Percentiles rank a stretch among this genome's conserved stretches.
Conservation (phyloP, 2,329 filamentous ascomycete species). For the Phyllosticta paracitricarpa region DNA sequence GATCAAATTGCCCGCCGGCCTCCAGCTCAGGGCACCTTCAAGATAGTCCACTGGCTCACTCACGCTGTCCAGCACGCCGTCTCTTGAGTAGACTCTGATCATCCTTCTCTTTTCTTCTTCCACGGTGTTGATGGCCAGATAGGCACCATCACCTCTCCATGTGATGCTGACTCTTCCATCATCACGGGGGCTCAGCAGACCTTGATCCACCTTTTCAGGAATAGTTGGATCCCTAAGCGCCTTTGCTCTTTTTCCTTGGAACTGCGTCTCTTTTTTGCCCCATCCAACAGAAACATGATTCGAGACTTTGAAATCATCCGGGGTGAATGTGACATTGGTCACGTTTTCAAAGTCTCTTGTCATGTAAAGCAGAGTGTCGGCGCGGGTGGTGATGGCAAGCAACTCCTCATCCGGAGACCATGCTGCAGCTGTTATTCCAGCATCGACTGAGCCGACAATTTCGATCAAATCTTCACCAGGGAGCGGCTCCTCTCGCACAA, state of each 20-base stretch:
- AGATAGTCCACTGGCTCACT: slow-evolving; percentile 90
- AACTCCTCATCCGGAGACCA: slow-evolving; percentile 97
- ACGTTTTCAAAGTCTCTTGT: slow-evolving; percentile 81
- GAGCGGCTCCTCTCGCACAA: slow-evolving; percentile 63
- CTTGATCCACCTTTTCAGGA: slow-evolving; percentile 82
- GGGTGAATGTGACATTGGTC: slow-evolving; percentile 59
- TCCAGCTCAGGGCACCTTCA: slow-evolving; percentile 82
- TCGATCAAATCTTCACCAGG: slow-evolving; percentile 72
- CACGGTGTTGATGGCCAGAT: slow-evolving; percentile 76
- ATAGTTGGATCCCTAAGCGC: slow-evolving; percentile 88
- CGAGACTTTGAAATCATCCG: slow-evolving; percentile 73
- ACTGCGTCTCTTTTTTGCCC: slow-evolving; percentile 98
- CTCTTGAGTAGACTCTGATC: slow-evolving; percentile 81
- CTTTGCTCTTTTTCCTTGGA: slow-evolving; percentile 80
- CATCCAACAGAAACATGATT: slow-evolving; percentile 95
- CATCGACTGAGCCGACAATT: slow-evolving; percentile 89
- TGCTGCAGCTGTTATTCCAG: slow-evolving; percentile 75
- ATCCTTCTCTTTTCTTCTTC: slow-evolving; percentile 60
- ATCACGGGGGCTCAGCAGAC: slow-evolving; percentile 64
- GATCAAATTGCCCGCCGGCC: slow-evolving; percentile 81
- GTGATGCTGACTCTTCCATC: slow-evolving; percentile 63
- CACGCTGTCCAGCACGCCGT: slow-evolving; percentile 82
- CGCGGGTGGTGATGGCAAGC: slow-evolving; percentile 70
- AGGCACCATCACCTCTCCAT: slow-evolving; percentile 92
- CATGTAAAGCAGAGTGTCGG: slow-evolving; percentile 79